Evolutionary conservation across 73 alveolate genomes (phyloP).

Genomic region (Loxodes magnus): DNA sequence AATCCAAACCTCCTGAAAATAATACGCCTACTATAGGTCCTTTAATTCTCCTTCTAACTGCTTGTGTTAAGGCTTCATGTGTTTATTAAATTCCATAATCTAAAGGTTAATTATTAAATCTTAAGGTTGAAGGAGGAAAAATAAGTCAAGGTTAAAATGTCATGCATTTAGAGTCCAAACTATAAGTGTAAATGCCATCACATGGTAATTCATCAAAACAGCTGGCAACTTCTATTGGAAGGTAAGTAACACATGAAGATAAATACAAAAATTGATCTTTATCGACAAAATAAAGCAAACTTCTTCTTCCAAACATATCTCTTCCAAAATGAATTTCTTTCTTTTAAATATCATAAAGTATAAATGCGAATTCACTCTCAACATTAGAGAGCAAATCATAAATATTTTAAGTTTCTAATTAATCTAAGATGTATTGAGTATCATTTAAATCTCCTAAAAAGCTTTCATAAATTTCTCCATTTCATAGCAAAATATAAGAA

Average conservation of each 20-base stretch:
- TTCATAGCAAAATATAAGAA: slow-evolving; percentile 43
- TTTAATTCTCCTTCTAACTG: slow-evolving; percentile 14
- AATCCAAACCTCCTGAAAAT: slow-evolving; percentile 87
- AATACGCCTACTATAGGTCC: slow-evolving; percentile 43
- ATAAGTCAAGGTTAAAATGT: background rate
- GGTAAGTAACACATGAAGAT: no score
- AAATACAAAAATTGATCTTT: no score
- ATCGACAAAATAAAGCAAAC: slow-evolving; percentile 34
- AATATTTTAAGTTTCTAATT: slow-evolving; percentile 12
- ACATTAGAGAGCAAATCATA: slow-evolving; percentile 21
- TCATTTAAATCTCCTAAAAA: slow-evolving; percentile 4
- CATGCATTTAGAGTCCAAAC: slow-evolving; percentile 17
- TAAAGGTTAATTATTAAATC: slow-evolving; percentile 15
- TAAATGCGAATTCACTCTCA: slow-evolving; percentile 61
- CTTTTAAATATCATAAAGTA: slow-evolving; percentile 41
- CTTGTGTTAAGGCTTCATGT: slow-evolving; percentile 30
- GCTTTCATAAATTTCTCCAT: slow-evolving; percentile 64
- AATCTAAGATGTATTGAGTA: background rate
- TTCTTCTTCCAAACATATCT: slow-evolving; percentile 78
- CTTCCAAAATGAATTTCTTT: slow-evolving; percentile 38
- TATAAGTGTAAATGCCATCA: slow-evolving; percentile 47
- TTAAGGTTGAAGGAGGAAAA: background rate
- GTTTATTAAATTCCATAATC: slow-evolving; percentile 27
- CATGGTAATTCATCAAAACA: slow-evolving; percentile 12
- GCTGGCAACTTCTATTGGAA: background rate